Evolutionary conservation across 164 flowering plant genomes (phyloP), one percentile per base, ranked within the genome.

Genomic region (Protea cynaroides): DNA sequence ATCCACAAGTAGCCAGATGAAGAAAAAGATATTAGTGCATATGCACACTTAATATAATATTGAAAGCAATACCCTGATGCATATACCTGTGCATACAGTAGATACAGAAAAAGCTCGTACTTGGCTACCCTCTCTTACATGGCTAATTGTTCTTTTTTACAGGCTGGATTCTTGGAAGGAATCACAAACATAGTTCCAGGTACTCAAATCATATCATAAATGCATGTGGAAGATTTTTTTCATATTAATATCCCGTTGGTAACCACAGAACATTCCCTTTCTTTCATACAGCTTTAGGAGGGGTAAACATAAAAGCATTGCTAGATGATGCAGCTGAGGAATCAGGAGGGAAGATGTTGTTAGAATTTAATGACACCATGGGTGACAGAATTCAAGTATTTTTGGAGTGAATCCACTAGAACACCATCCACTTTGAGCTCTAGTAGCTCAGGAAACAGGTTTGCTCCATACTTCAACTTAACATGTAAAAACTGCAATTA

Each of bases 101-200:
- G 2, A 29, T 29, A 3, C 34, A 29, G 34, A 29, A 29, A 29
- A 29, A 29, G 34, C 34, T 29, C 34, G 34, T 29, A 29, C 5
- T 29, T 29, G 34, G 34, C 34, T 29, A 29, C 34, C 34, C 5
- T 29, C 34, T 29, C 34, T 49, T 8, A 50, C 46, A 36, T 46
- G 23, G n/a, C 9, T 37, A 34, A 17, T 34, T 52, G 19, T 19
- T 57, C 12, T 19, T 62, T 29, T 63, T 47, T 36, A 56, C 86
- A 93, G 98, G 98, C 98, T 72, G 98, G 98, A 19, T 93, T 93
- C 72, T 76, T 93, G 77, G 98, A 93, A 1, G 95, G 97, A 46
- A 72, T 93, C 65, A 86, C 88, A 59, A 85, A 89, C 70, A 78
- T 89, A 43, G 89, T 93, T 67, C 97, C 97, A 78, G 97, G 97